Base-by-base conservation (phyloP, 225 moss, liverwort and hornwort genomes). In the Thuidium tamariscinum region DNA sequence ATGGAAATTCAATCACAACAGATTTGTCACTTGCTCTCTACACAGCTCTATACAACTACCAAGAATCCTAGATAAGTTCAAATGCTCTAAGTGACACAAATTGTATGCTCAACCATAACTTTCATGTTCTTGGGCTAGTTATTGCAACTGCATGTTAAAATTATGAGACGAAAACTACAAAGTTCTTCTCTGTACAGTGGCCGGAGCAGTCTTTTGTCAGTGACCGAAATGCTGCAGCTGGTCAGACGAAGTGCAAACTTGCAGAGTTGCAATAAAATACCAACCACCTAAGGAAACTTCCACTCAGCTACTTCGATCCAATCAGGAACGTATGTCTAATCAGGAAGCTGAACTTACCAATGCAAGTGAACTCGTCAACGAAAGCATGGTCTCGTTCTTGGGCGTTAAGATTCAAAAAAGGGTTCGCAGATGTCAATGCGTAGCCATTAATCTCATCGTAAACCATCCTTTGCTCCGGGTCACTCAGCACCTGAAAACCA, bases 391-490 rank as follows among this genome's bases (percentile, higher is more conserved):
- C 95, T 81, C 91, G 92, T 73, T 99, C 99, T 41, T 91, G 55
- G 2, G 57, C 71, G 44, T 73, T 77, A 25, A 37, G 61, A 72
- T 96, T 94, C 80, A 75, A 82, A 48, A 99, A 99, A 23, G 99
- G 99, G 79, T 99, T 99, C n/a, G 86, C 89, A 30, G 95, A 96
- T 41, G 96, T 93, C 67, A 99, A 80, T 18, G 99, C 89, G 87
- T 95, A 99, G 80, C 99, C 99, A 84, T 95, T 99, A n/a, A 97
- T 99, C 88, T 96, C 99, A 86, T 99, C 99, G 83, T 99, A 99
- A 11, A 99, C 94, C 88, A 99, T 89, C 22, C 97, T 95, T 87
- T 96, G 96, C 80, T 97, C 97, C 39, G 99, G 97, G 88, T 99
- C 95, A 87, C 95, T 97, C 54, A 99, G 87, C 74, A 99, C 97